Conservation (phyloP, 495 filamentous ascomycete species). For the Neurospora cerealis region DNA sequence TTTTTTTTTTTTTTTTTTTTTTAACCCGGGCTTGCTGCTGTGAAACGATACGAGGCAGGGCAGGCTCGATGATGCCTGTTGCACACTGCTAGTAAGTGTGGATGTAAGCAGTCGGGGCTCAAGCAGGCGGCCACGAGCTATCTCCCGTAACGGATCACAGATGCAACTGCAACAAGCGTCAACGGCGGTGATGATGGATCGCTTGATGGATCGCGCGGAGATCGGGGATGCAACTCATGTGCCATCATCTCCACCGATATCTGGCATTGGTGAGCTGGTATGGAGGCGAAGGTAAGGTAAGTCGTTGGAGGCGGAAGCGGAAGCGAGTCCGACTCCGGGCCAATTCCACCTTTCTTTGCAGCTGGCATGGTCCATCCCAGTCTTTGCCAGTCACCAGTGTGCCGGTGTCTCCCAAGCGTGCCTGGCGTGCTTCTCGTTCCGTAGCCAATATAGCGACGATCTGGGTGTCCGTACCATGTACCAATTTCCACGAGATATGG, state of each 20-base stretch:
- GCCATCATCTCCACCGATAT: not conserved
- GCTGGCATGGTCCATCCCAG: not conserved
- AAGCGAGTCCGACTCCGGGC: not conserved
- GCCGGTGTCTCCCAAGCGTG: not conserved
- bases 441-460: not conserved
- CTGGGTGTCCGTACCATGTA: not conserved
- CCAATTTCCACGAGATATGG: not conserved
- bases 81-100: not conserved
- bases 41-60: not conserved
- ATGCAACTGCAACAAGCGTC: not conserved
- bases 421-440: not conserved
- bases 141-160: not conserved
- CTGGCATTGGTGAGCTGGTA: not conserved
- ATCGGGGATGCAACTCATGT: not conserved
- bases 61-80: not conserved
- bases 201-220: not conserved
- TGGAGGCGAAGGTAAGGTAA: not conserved
- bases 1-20: not conserved
- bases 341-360: not conserved
- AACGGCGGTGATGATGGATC: not conserved
- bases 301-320: not conserved
- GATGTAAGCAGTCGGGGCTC: not conserved
- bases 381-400: not conserved
- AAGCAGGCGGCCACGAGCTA: not conserved
- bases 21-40: not conserved